phyloP scores from a whole-genome alignment of 139 green algal species.

The Edaphochlamys debaryana region DNA sequence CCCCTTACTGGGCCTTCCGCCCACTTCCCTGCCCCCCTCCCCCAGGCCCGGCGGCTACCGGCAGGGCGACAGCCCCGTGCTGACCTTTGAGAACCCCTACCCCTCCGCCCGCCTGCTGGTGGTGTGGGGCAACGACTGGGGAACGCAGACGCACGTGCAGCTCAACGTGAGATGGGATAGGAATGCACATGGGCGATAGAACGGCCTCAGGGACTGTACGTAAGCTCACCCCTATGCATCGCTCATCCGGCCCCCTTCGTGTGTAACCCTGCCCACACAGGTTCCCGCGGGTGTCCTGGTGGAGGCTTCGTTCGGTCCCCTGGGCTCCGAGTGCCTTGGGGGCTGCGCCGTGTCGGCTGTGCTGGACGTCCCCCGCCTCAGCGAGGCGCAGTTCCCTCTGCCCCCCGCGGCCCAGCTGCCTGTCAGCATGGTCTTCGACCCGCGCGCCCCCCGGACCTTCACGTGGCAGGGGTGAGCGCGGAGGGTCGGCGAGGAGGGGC shows the following conservation, averaged over 20 bases:
- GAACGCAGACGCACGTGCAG: neutral
- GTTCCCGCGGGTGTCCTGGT: constrained; percentile 8
- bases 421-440: constrained; percentile 42
- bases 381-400: neutral
- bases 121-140: constrained; percentile 51
- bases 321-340: no score
- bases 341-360: constrained; percentile 35
- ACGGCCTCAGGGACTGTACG: no score
- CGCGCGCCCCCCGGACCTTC: constrained; percentile 14
- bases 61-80: neutral
- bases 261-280: constrained; percentile 4
- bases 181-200: no score
- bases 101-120: constrained; percentile 37
- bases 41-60: no score
- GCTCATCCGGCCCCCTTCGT: no score
- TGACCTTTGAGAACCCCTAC: constrained; percentile 53
- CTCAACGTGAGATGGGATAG: neutral
- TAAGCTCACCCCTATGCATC: no score
- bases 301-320: constrained; percentile 17
- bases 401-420: neutral
- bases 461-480: no score
- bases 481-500: no score
- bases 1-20: no score
- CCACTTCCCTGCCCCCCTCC: no score
- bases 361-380: constrained; percentile 37